phyloP scores from a whole-genome alignment of 768 basidiomycete genomes.

The Tylopilus plumbeoviolaceoides region DNA sequence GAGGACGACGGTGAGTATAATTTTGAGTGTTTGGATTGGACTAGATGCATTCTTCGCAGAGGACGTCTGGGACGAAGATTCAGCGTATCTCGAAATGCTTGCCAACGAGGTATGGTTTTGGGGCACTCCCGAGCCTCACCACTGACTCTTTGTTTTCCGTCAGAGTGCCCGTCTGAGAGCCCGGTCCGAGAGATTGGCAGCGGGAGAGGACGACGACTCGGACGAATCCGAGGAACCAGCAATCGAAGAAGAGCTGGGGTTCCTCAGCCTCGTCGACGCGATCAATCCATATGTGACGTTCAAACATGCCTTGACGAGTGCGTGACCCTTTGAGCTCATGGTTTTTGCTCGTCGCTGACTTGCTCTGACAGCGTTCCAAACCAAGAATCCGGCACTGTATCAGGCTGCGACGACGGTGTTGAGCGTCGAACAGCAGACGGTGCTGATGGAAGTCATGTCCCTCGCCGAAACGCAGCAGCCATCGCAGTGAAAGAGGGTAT shows the following conservation, averaged over 20 bases:
- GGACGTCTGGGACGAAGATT: slow-evolving; percentile 90
- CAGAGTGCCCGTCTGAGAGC: slow-evolving; percentile 74
- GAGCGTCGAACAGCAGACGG: slow-evolving; percentile 69
- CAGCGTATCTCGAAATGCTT: slow-evolving; percentile 82
- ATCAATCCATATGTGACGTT: slow-evolving; percentile 77
- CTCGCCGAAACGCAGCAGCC: slow-evolving; percentile 46
- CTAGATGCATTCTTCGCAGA: slow-evolving; percentile 37
- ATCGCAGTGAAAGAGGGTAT: slow-evolving; percentile 1
- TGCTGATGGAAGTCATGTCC: slow-evolving; percentile 83
- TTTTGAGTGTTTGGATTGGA: background rate
- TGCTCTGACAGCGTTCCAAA: slow-evolving; percentile 52
- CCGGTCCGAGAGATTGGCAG: slow-evolving; percentile 43
- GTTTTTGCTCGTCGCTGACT: background rate
- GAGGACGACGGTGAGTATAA: slow-evolving; percentile 51
- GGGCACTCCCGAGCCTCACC: background rate
- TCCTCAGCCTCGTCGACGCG: slow-evolving; percentile 77
- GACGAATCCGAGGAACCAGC: slow-evolving; percentile 51
- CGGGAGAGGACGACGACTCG: slow-evolving; percentile 29
- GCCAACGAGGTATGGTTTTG: slow-evolving; percentile 61
- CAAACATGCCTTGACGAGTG: slow-evolving; percentile 74
- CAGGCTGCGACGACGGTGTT: slow-evolving; percentile 71
- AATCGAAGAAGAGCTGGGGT: slow-evolving; percentile 81
- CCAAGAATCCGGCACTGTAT: slow-evolving; percentile 61
- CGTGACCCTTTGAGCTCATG: background rate
- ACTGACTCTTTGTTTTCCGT: background rate